A percentile compares a stretch with the other conserved stretches of the same genome.
Evolutionary conservation across 2,329 filamentous ascomycete species (phyloP).

Genomic region (Apiospora aurea): DNA sequence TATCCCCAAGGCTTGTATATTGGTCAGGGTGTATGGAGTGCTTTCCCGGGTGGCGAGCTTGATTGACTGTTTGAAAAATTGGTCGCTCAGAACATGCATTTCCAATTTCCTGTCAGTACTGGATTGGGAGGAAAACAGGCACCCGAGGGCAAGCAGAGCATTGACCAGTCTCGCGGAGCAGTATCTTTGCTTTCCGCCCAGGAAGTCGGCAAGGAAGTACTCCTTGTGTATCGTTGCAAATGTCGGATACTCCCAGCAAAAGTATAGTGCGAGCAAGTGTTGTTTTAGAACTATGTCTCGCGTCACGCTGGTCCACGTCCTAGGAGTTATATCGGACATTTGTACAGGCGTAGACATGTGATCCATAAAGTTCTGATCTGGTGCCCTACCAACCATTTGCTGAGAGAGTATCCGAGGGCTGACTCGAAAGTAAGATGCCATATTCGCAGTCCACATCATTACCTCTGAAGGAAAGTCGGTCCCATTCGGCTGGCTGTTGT

Average conservation of each 20-base stretch:
- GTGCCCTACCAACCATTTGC: constrained; percentile 38
- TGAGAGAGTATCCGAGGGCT: constrained; percentile 58
- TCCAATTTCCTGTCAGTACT: too few relatives aligned
- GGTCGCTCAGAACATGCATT: constrained; percentile 73
- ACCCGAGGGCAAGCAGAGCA: constrained; percentile 69
- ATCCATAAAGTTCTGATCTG: constrained; percentile 51
- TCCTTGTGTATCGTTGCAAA: constrained; percentile 77
- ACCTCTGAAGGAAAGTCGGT: constrained; percentile 33
- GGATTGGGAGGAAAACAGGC: constrained; percentile 72
- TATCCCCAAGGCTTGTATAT: constrained; percentile 77
- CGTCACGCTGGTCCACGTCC: constrained; percentile 68
- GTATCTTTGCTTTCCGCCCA: constrained; percentile 66
- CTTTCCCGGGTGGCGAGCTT: constrained; percentile 64
- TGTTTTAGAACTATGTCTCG: constrained; percentile 64
- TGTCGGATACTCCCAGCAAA: constrained; percentile 79
- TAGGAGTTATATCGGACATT: constrained; percentile 50
- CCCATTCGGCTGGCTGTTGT: too few relatives aligned
- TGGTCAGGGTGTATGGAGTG: constrained; percentile 70
- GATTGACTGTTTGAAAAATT: constrained; percentile 75
- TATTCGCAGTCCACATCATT: constrained; percentile 54
- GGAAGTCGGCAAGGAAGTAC: constrained; percentile 72
- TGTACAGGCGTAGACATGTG: constrained; percentile 57
- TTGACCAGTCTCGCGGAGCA: constrained; percentile 75
- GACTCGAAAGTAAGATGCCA: constrained; percentile 53
- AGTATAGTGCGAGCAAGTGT: constrained; percentile 69